Percentiles rank a stretch among this genome's conserved stretches.
phyloP scores from a whole-genome alignment of 495 filamentous ascomycete species.

The Xylaria curta region DNA sequence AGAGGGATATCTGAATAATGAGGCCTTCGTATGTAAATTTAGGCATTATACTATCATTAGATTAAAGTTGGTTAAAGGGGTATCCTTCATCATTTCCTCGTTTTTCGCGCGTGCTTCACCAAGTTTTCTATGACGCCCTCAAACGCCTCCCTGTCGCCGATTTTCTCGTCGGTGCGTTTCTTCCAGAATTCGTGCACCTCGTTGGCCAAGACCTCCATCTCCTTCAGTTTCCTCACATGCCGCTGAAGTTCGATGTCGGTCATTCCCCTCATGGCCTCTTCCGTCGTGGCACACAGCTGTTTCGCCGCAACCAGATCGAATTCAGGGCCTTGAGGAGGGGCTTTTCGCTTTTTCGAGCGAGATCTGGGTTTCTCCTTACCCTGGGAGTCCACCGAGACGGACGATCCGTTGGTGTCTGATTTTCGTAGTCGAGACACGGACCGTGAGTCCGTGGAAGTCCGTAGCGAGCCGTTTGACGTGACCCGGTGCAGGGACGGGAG shows the following conservation, averaged over 20 bases:
- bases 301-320: slow-evolving; percentile 80
- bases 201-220: slow-evolving; percentile 69
- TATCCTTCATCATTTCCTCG: slow-evolving; percentile 66
- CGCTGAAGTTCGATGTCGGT: slow-evolving; percentile 74
- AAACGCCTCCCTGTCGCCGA: slow-evolving; percentile 93
- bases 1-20: background rate
- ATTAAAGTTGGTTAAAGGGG: slow-evolving; percentile 25
- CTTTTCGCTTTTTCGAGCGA: slow-evolving; percentile 56
- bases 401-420: slow-evolving; percentile 58
- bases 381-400: slow-evolving; percentile 62
- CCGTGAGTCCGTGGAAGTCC: slow-evolving; percentile 55
- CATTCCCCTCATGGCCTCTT: slow-evolving; percentile 76
- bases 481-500: slow-evolving; percentile 80
- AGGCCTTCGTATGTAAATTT: background rate
- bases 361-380: slow-evolving; percentile 49
- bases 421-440: slow-evolving; percentile 59
- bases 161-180: slow-evolving; percentile 78
- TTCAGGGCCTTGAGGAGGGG: slow-evolving; percentile 70
- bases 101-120: slow-evolving; percentile 90
- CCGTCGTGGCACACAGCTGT: slow-evolving; percentile 81
- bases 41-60: slow-evolving; percentile 19
- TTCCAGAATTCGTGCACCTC: slow-evolving; percentile 90
- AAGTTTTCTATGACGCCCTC: slow-evolving; percentile 98
- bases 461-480: slow-evolving; percentile 58
- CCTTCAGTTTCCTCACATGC: slow-evolving; percentile 76